A percentile compares a stretch with the other conserved stretches of the same genome.
phyloP scores from a whole-genome alignment of 768 basidiomycete genomes.

The Cystofilobasidium bisporidii region DNA sequence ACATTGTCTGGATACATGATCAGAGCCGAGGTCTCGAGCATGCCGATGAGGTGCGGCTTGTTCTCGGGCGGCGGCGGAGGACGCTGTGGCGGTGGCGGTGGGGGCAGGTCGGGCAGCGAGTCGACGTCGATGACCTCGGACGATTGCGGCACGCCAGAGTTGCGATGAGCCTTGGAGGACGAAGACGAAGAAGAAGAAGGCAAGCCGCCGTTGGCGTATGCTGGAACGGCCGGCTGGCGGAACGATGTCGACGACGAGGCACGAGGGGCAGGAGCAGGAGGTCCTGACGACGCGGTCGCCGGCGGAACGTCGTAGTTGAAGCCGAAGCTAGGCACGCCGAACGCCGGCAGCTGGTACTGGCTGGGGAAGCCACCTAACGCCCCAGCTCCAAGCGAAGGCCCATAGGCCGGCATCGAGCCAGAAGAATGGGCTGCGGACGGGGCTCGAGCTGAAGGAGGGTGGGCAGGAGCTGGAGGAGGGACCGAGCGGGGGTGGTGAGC shows the following conservation, averaged over 20 bases:
- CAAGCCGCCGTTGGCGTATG: too few relatives aligned
- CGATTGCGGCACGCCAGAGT: not conserved
- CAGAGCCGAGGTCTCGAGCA: slow-evolving; percentile 21
- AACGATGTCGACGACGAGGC: too few relatives aligned
- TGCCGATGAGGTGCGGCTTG: slow-evolving; percentile 15
- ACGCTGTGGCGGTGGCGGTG: not conserved
- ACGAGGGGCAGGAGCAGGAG: too few relatives aligned
- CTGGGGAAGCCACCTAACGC: too few relatives aligned
- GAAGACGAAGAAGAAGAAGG: not conserved
- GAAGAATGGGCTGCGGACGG: too few relatives aligned
- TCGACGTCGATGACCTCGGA: slow-evolving; percentile 20
- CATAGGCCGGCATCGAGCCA: too few relatives aligned
- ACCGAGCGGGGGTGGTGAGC: not conserved
- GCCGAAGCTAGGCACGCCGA: not conserved
- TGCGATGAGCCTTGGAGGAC: not conserved
- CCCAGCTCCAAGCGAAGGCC: too few relatives aligned
- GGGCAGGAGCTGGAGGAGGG: not conserved
- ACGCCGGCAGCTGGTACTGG: too few relatives aligned
- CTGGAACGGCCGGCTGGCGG: too few relatives aligned
- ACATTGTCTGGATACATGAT: slow-evolving; percentile 22
- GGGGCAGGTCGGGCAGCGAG: slow-evolving; percentile 9
- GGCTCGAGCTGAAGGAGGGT: not conserved
- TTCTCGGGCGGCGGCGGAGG: slow-evolving; percentile 7
- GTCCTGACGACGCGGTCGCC: too few relatives aligned
- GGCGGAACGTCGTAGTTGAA: not conserved